phyloP scores from a whole-genome alignment of 2,329 filamentous ascomycete genomes.

The Alternaria ventricosa region DNA sequence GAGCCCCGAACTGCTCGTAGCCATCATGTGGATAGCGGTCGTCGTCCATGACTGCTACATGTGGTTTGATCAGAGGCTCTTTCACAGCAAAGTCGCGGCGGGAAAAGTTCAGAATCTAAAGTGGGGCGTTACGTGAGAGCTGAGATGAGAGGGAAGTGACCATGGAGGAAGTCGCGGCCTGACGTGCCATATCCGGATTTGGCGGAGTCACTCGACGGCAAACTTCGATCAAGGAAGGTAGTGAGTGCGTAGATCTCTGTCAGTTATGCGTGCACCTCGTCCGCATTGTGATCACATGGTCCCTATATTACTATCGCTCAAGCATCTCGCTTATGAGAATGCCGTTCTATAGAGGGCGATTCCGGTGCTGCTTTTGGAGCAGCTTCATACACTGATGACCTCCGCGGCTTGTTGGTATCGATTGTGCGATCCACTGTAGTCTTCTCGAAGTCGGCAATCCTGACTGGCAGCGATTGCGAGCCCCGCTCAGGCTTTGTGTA shows the following conservation, averaged over 20 bases:
- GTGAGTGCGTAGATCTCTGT: not conserved
- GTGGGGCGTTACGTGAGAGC: conserved; percentile 5
- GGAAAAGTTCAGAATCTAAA: not conserved
- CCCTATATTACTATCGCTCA: conserved; percentile 13
- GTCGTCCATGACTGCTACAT: conserved; percentile 27
- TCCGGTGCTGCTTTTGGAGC: conserved; percentile 24
- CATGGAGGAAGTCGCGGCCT: conserved; percentile 28
- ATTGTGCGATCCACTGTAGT: conserved; percentile 61
- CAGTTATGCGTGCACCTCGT: not conserved
- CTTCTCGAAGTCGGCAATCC: conserved; percentile 79
- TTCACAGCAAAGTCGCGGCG: not conserved
- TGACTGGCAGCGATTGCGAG: conserved; percentile 65
- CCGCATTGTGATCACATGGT: not conserved
- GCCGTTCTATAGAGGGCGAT: conserved; percentile 32
- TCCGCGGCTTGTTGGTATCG: conserved; percentile 15
- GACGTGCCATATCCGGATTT: not conserved
- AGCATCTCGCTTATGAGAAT: conserved; percentile 32
- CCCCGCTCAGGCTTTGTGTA: conserved; percentile 72
- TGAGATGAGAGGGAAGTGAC: conserved; percentile 23
- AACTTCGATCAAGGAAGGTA: not conserved
- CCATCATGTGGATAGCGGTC: conserved; percentile 15
- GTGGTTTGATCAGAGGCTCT: not conserved
- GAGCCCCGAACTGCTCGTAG: conserved; percentile 4
- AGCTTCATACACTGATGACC: conserved; percentile 17
- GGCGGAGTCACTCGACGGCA: not conserved